A percentile compares a stretch with the other conserved stretches of the same genome.
Evolutionary conservation across 2,329 filamentous ascomycete genomes (phyloP).

Genomic region (Coniochaeta prunicola): DNA sequence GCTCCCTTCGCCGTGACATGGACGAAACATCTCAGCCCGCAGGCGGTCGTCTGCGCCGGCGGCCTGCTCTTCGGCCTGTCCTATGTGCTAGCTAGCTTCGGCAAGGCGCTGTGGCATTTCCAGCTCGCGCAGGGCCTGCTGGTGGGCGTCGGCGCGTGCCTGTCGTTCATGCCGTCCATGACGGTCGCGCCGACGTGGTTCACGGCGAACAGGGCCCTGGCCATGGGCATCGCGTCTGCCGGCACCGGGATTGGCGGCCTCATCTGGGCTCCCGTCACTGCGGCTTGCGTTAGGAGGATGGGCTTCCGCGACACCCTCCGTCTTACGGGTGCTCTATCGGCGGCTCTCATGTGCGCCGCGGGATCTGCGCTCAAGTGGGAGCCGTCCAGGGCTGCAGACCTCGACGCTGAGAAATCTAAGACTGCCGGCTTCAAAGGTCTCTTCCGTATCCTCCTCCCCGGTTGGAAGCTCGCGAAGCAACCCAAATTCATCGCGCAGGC

Average conservation of each 20-base stretch:
- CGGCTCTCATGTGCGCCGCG: no score
- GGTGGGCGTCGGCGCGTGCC: conserved; percentile 27
- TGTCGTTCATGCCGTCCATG: conserved; percentile 29
- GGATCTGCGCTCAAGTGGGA: no score
- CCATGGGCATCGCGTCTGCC: conserved; percentile 28
- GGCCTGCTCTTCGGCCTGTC: conserved; percentile 24
- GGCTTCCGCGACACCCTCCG: conserved; percentile 29
- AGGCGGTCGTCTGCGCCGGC: conserved; percentile 18
- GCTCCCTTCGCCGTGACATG: conserved; percentile 21
- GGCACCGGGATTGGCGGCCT: conserved; percentile 31
- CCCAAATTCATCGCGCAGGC: conserved; percentile 28
- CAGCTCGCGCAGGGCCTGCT: conserved; percentile 25
- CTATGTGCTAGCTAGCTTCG: conserved; percentile 23
- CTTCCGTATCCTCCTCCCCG: conserved; percentile 21
- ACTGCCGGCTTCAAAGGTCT: conserved; percentile 5
- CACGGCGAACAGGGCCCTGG: conserved; percentile 23
- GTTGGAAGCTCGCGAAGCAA: conserved; percentile 24
- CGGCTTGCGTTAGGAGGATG: conserved; percentile 10
- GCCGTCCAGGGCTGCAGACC: no score
- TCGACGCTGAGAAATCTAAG: no score
- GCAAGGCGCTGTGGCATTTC: conserved; percentile 18
- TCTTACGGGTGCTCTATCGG: conserved; percentile 5
- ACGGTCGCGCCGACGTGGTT: conserved; percentile 31
- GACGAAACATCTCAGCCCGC: conserved; percentile 24
- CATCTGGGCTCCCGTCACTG: conserved; percentile 19